Percentiles rank a stretch among this genome's conserved stretches.
Evolutionary conservation across 768 basidiomycete genomes (phyloP).

Genomic region (Termitomyces sp.): DNA sequence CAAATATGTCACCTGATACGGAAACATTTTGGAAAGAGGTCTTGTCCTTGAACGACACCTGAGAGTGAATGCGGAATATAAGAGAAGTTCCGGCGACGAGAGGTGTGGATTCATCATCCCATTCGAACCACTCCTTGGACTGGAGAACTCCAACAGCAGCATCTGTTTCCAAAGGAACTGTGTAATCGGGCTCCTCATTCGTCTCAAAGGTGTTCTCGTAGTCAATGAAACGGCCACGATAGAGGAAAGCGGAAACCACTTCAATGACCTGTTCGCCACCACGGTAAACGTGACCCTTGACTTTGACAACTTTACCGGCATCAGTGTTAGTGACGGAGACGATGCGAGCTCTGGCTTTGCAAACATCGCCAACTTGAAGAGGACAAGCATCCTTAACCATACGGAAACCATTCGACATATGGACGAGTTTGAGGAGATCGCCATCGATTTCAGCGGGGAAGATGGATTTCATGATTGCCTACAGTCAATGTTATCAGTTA

Average conservation of each 20-base stretch:
- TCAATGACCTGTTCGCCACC: slow-evolving; percentile 81
- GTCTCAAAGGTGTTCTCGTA: slow-evolving; percentile 96
- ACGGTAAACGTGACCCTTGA: slow-evolving; percentile 79
- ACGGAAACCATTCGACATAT: slow-evolving; percentile 95
- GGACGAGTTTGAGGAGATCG: slow-evolving; percentile 92
- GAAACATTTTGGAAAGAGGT: slow-evolving; percentile 73
- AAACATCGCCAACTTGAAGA: slow-evolving; percentile 81
- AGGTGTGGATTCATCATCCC: slow-evolving; percentile 79
- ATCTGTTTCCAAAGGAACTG: slow-evolving; percentile 67
- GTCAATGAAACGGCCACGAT: slow-evolving; percentile 91
- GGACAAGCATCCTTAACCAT: slow-evolving; percentile 73
- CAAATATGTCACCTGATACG: slow-evolving; percentile 81
- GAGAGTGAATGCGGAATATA: slow-evolving; percentile 85
- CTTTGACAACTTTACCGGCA: slow-evolving; percentile 89
- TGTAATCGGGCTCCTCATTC: slow-evolving; percentile 83
- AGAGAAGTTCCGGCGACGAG: slow-evolving; percentile 77
- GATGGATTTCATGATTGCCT: slow-evolving; percentile 99
- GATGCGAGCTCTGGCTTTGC: slow-evolving; percentile 85
- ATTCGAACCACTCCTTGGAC: slow-evolving; percentile 97
- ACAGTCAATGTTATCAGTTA: slow-evolving; percentile 7
- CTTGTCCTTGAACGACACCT: slow-evolving; percentile 89
- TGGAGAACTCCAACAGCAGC: slow-evolving; percentile 85
- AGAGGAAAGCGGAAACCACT: slow-evolving; percentile 92
- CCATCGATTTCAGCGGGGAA: slow-evolving; percentile 92
- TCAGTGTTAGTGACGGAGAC: slow-evolving; percentile 86